Conservation (phyloP, 495 filamentous ascomycete genomes). For the Wilcoxina mikolae region DNA sequence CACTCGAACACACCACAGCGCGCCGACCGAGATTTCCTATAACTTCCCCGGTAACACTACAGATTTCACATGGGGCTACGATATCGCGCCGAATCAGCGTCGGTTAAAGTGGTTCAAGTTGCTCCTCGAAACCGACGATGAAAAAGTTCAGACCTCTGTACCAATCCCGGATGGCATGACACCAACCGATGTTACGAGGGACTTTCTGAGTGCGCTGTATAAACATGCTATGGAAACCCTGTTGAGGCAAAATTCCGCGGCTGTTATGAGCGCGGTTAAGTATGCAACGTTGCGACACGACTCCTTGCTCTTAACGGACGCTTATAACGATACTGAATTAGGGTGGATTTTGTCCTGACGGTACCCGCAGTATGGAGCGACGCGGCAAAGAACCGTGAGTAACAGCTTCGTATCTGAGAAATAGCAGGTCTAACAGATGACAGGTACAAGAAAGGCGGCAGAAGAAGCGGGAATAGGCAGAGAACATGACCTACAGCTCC, state of each 20-base stretch:
- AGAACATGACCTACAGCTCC: slow-evolving; percentile 39
- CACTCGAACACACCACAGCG: slow-evolving; percentile 33
- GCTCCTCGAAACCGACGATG: slow-evolving; percentile 50
- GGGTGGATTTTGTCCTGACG: slow-evolving; percentile 54
- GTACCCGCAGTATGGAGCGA: slow-evolving; percentile 69
- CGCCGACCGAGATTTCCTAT: slow-evolving; percentile 47
- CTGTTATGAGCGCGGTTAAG: slow-evolving; percentile 45
- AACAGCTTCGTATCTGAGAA: not conserved
- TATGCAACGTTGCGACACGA: no score
- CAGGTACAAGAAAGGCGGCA: slow-evolving; percentile 43
- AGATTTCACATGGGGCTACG: slow-evolving; percentile 55
- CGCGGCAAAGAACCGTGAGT: slow-evolving; percentile 42
- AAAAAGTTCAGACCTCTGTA: slow-evolving; percentile 30
- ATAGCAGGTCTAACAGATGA: not conserved
- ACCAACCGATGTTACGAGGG: slow-evolving; percentile 29
- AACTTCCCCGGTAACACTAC: slow-evolving; percentile 23
- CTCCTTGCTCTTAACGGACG: not conserved
- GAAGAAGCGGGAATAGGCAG: slow-evolving; percentile 49
- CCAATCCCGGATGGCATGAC: slow-evolving; percentile 8
- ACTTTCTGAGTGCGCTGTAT: slow-evolving; percentile 53
- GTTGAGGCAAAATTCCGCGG: slow-evolving; percentile 44
- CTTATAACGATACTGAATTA: slow-evolving; percentile 11
- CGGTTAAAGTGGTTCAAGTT: slow-evolving; percentile 62
- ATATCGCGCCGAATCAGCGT: slow-evolving; percentile 55
- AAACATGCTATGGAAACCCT: slow-evolving; percentile 58